Base-by-base conservation (phyloP, 768 basidiomycete genomes). In the Phlebiopsis gigantea region DNA sequence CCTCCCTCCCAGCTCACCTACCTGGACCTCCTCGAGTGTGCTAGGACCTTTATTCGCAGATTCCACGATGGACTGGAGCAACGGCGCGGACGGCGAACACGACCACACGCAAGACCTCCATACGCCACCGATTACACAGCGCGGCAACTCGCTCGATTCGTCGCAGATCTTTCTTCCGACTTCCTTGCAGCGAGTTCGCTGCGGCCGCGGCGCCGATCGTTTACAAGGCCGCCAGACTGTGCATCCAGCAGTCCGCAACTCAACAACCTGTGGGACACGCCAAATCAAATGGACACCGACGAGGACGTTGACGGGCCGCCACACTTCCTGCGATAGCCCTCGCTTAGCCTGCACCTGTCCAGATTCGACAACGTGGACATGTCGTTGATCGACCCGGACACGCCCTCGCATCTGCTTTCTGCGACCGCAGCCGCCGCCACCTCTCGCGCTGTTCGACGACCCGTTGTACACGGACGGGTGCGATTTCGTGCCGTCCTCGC, bases 401-500 rank as follows among this genome's bases (percentile, higher is more conserved):
- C 12, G 44, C n/a, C n/a, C 24, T 19, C 5, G 17, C 44, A 2
- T 19, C 24, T 34, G 12, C 17, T 39, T 9, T 34, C 30, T 8
- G 29, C n/a, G 24, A 4, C 50, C 50, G 5, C 50, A 30, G 39
- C 39, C 39, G 34, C 39, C 50, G 10, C 44, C n/a, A 8, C 34
- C 50, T 12, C 31, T 51, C 21, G 10, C 50, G 24, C 19, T 51
- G 5, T 51, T 51, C 24, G 50, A 39, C 34, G 50, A 51, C 21
- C 31, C 50, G 24, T 12, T 22, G 12, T 51, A 34, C 19, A 10
- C 50, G n/a, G 31, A 39, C 50, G 34, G 17, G 17, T 39, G 34
- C 34, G 50, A 51, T 9, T 51, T 51, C 22, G 39, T 57, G 14
- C 62, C 63, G 9, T 21, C 29, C 4, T 63, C 64, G 8, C 62